Percentiles rank a stretch among this genome's conserved stretches.
Conservation (phyloP, 208 protist species). For the Trypanosoma lewisi region DNA sequence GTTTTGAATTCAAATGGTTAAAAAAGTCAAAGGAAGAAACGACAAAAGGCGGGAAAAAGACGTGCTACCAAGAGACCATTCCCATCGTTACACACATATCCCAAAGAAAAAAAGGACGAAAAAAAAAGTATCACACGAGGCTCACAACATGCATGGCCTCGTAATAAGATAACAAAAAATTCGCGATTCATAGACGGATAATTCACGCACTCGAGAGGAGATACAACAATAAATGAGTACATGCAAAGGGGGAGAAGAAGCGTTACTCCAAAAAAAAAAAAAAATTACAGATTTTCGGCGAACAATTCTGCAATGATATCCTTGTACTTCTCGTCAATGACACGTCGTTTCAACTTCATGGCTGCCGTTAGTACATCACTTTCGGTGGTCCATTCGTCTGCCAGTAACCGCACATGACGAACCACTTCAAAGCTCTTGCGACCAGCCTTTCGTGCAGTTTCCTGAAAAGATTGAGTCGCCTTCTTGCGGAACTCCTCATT, state of each 20-base stretch:
- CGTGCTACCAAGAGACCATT: no score
- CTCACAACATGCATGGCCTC: constrained; percentile 4
- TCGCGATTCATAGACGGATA: not conserved
- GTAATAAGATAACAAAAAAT: constrained; percentile 4
- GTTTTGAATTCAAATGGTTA: no score
- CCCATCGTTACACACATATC: no score
- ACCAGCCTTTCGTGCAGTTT: constrained; percentile 44
- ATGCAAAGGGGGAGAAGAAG: no score
- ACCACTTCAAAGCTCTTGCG: constrained; percentile 76
- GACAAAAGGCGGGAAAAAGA: no score
- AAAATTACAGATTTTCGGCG: constrained; percentile 34
- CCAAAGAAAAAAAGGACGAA: constrained; percentile 25
- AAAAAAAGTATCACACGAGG: constrained; percentile 15
- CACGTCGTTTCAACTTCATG: constrained; percentile 75
- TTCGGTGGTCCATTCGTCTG: constrained; percentile 82
- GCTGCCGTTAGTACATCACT: constrained; percentile 81
- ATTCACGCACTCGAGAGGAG: constrained; percentile 8
- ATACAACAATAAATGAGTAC: constrained; percentile 11
- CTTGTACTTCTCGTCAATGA: constrained; percentile 63
- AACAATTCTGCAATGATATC: constrained; percentile 66
- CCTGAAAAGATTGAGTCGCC: constrained; percentile 44
- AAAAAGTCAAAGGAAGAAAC: no score
- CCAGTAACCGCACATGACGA: constrained; percentile 44
- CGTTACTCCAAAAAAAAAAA: constrained; percentile 29
- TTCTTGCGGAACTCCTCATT: constrained; percentile 44